Base-by-base conservation (phyloP, 2,329 filamentous ascomycete species). In the Aspergillus texensis region DNA sequence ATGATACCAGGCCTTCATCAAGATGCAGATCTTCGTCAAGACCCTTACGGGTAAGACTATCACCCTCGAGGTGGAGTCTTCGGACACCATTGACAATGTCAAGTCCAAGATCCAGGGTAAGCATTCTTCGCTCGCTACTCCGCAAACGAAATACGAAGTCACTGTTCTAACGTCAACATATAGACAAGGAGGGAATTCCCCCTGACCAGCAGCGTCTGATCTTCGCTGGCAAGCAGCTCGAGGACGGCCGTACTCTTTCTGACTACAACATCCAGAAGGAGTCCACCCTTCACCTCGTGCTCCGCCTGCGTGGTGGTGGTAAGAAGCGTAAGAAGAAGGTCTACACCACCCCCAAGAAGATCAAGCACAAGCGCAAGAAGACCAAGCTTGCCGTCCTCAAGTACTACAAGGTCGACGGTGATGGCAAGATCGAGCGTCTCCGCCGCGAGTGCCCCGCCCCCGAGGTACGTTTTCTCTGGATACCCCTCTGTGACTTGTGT, bases 351-450 rank as follows among this genome's bases (percentile, higher is more conserved):
- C 95, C 95, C 83, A 99, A 99, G 94, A 99, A 99, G 93, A 99
- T 99, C 91, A 99, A 99, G 95, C 95, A 99, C 91, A 99, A 99
- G 94, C 91, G 93, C 88, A 99, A 98, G 93, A 99, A 99, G 94
- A 97, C 92, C 90, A 99, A 99, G 91, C 87, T 99, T 83, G 95
- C 95, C 79, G 94, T 99, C 76, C 94, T 99, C 84, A 99, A 99
- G 91, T 99, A 99, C 92, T 99, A 99, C 92, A 99, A 99, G 92
- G 95, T 99, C 78, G 95, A 98, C 84, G 93, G 92, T 77, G 95
- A 99, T 79, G 95, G 96, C 85, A 98, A 98, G 91, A 98, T 99
- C 78, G 95, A 99, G 91, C 95, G 95, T 80, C 91, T 99, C 74
- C 90, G 96, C 82, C 90, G 95, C 84, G 96, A 99, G 89, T 99